Base-by-base conservation (phyloP, 192 early-diverging fungal species). In the Entrophospora sp. region DNA sequence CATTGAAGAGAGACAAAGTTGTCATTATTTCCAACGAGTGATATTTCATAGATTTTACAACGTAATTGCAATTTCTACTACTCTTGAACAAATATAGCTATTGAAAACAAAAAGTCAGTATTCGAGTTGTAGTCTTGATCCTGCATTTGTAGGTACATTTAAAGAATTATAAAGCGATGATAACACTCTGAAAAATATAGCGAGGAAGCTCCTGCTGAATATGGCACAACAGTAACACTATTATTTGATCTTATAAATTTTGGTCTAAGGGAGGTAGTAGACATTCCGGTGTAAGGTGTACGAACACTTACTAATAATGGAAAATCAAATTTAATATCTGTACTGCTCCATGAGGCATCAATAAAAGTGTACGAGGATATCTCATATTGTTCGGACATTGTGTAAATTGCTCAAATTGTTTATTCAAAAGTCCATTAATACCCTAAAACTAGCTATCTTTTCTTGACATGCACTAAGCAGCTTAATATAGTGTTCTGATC, bases 321-420 rank as follows among this genome's bases (percentile, higher is more conserved):
- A 73, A 73, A 78, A 5, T 73, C 77, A 38, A 73, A 46, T 49
- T 74, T 65, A 34, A 78, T 75, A 28, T 78, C 77, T 0, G 71
- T 65, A 75, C 43, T 5, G 73, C 68, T n/a, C 77, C 77, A 44
- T 78, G 71, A 36, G 75, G 61, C 66, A 75, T 59, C 61, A 78
- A 45, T 12, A 78, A 60, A 37, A 78, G 56, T 16, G 74, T 75
- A 13, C 77, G 56, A 34, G 72, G 69, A 36, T 75, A 51, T 7
- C 77, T 53, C 10, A 69, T 43, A n/a, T 65, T 61, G 30, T 78
- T 73, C 12, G 71, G 56, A 9, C 60, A 61, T 30, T 71, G 63
- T 32, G 71, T 73, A 18, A 78, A 66, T 28, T 9, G 57, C 35
- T 68, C 58, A n/a, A 78, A 62, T 32, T 73, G 67, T 14, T 63